Evolutionary conservation across 495 filamentous ascomycete species (phyloP), one percentile per base, ranked within the genome.

Genomic region (Neurospora sp.): DNA sequence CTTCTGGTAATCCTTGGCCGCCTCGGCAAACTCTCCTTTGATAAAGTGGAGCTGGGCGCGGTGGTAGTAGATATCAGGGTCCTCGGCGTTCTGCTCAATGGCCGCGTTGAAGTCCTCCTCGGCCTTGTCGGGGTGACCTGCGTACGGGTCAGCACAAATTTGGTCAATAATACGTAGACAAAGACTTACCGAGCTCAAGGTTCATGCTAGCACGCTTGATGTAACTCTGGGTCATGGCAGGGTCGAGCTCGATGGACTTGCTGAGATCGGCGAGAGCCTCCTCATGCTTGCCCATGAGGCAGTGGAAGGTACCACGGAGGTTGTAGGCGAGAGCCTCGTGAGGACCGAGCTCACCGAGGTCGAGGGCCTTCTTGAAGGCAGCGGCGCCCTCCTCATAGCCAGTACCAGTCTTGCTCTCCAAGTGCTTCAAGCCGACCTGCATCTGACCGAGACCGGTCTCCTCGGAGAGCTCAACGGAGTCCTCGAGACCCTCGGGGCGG

Each of bases 51-150:
- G 90, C 83, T 99, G 96, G 27, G 96, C 96, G 74, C 96, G 94
- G 85, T 99, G 96, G 83, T 99, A 99, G 88, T 94, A 99, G 81
- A 99, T 97, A 78, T 99, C 96, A 9, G 96, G 94, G 79, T 99
- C 96, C 42, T 92, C 88, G 72, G 89, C 86, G 83, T 98, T 95
- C 79, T 97, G 92, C 70, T 85, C 86, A 79, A 96, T 90, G 20
- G 96, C 96, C 74, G 90, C 87, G 72, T 91, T 90, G 76, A 99
- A 97, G 81, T 99, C 96, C 74, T 90, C 87, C 39, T 92, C 89
- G 40, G 96, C 96, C 74, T 90, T 89, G 22, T 96, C 93, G 72
- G 93, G 93, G 79, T 96, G 90, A 72, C 93, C 94, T 96, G 71
- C 61, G 44, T 10, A 38, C 3, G 12, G 85, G 80, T 68, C 20